phyloP scores from a whole-genome alignment of 176 grass and related monocot genomes.

The Oryza nivara region DNA sequence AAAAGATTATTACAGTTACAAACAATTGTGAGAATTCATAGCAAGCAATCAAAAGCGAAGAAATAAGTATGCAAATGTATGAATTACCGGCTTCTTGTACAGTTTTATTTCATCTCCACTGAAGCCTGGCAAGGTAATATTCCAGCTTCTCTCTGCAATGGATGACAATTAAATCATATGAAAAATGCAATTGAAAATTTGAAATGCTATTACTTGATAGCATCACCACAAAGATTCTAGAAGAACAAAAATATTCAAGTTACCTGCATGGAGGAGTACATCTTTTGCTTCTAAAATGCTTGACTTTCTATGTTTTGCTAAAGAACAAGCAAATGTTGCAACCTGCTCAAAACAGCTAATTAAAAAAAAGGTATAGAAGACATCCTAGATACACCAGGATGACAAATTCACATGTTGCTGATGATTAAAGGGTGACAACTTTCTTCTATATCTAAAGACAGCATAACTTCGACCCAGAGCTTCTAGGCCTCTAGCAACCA shows the following conservation, averaged over 20 bases:
- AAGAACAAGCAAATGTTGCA: conserved; percentile 86
- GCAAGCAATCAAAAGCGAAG: conserved; percentile 8
- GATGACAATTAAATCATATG: conserved; percentile 27
- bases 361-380: conserved; percentile 11
- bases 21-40: conserved; percentile 10
- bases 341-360: conserved; percentile 62
- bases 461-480: not conserved
- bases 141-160: conserved; percentile 88
- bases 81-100: conserved; percentile 90
- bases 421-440: not conserved
- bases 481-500: not conserved
- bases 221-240: conserved; percentile 33
- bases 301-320: conserved; percentile 98
- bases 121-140: conserved; percentile 87
- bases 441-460: not conserved
- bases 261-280: conserved; percentile 96
- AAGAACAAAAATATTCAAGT: conserved; percentile 24
- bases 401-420: not conserved
- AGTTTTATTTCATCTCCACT: conserved; percentile 93
- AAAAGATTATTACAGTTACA: conserved; percentile 25
- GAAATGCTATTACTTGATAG: conserved; percentile 6
- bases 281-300: conserved; percentile 87
- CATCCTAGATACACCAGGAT: not conserved
- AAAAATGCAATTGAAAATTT: conserved; percentile 28
- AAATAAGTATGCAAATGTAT: conserved; percentile 33